A percentile compares a stretch with the other conserved stretches of the same genome.
Conservation (phyloP, 352 stramenopile species). For the Thraustochytrium striatum region DNA sequence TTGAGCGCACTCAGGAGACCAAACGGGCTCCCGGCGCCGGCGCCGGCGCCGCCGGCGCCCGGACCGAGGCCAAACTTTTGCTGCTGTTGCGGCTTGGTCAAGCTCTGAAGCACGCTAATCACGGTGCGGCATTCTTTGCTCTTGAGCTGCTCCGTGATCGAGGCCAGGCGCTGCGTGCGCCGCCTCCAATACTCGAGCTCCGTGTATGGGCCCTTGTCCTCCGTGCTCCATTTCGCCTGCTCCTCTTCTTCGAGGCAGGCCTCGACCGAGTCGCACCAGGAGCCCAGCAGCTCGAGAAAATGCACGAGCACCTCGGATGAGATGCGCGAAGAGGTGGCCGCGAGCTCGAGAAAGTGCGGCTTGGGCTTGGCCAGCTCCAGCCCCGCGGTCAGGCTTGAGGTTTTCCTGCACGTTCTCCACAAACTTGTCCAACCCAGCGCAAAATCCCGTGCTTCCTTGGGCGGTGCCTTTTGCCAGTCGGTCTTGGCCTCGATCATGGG, state of each 20-base stretch:
- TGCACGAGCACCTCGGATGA: slow-evolving; percentile 66
- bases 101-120: slow-evolving; percentile 79
- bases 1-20: too few species aligned
- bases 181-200: slow-evolving; percentile 94
- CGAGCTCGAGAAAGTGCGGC: slow-evolving; percentile 64
- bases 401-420: slow-evolving; percentile 76
- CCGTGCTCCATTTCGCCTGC: slow-evolving; percentile 63
- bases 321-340: slow-evolving; percentile 59
- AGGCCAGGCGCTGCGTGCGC: slow-evolving; percentile 92
- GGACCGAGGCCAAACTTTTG: not conserved
- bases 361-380: slow-evolving; percentile 78
- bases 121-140: slow-evolving; percentile 90
- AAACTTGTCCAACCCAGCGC: slow-evolving; percentile 77
- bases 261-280: slow-evolving; percentile 83
- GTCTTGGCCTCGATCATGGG: slow-evolving; percentile 32
- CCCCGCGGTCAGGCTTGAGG: slow-evolving; percentile 75
- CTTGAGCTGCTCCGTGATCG: slow-evolving; percentile 96
- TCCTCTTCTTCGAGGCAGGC: slow-evolving; percentile 82
- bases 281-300: slow-evolving; percentile 76
- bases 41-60: not conserved
- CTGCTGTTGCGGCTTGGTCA: slow-evolving; percentile 59
- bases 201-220: slow-evolving; percentile 84
- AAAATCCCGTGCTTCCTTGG: slow-evolving; percentile 61
- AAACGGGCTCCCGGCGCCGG: not conserved
- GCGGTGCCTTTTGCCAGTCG: not conserved